Conservation (phyloP, 805 yeast species). For the Diddensiella transvaalensis region DNA sequence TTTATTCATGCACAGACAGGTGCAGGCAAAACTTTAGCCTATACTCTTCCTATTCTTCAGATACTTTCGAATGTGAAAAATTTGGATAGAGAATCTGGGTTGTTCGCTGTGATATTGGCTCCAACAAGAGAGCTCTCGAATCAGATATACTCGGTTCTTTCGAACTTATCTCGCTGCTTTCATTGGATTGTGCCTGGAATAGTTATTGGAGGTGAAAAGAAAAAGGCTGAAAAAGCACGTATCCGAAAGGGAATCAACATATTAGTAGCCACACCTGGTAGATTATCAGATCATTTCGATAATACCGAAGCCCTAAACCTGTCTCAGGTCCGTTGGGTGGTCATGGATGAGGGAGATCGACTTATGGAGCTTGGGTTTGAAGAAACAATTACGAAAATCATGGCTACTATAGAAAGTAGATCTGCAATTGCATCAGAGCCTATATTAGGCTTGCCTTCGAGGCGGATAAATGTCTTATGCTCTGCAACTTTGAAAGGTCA, state of each 20-base stretch:
- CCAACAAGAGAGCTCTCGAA: slow-evolving; percentile 95
- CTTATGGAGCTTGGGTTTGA: slow-evolving; percentile 95
- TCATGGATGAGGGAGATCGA: slow-evolving; percentile 95
- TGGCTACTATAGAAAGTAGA: slow-evolving; percentile 50
- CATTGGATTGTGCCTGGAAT: slow-evolving; percentile 92
- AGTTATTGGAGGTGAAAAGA: slow-evolving; percentile 97
- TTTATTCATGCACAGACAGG: slow-evolving; percentile 98
- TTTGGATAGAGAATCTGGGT: slow-evolving; percentile 63
- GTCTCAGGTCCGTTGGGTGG: slow-evolving; percentile 76
- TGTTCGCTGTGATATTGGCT: slow-evolving; percentile 82
- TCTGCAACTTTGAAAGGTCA: slow-evolving; percentile 89
- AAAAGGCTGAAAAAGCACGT: slow-evolving; percentile 94
- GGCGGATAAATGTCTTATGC: slow-evolving; percentile 77
- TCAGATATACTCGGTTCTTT: slow-evolving; percentile 82
- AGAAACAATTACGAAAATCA: slow-evolving; percentile 78
- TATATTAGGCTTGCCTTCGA: slow-evolving; percentile 56
- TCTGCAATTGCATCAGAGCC: slow-evolving; percentile 39
- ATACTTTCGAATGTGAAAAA: slow-evolving; percentile 55
- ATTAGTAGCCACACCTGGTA: slow-evolving; percentile 96
- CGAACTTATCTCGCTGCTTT: slow-evolving; percentile 61
- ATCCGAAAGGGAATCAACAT: slow-evolving; percentile 93
- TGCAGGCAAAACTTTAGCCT: slow-evolving; percentile 93
- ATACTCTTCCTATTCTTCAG: slow-evolving; percentile 76
- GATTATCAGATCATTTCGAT: slow-evolving; percentile 90
- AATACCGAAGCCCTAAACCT: slow-evolving; percentile 75